A percentile compares a stretch with the other conserved stretches of the same genome.
These are phyloP conservation scores for Aspergillus steynii DNA, from an alignment of 495 filamentous ascomycete genomes.

Conservation along the genomic window DNA sequence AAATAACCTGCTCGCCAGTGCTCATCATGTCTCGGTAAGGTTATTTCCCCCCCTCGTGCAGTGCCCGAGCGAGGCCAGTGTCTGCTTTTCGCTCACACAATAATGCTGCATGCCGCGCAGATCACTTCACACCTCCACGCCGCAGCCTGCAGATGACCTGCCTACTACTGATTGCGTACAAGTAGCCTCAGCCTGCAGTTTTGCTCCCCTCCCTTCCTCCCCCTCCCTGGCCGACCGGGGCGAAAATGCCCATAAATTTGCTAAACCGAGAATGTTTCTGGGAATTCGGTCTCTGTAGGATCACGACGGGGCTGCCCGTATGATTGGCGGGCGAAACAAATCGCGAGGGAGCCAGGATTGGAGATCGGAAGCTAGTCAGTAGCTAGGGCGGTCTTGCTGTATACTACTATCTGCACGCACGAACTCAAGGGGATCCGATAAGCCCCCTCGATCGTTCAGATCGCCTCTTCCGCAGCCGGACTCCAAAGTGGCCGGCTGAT, in stretches of 20 bases:
- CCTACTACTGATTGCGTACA: constrained; percentile 25
- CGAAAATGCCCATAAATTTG: constrained; percentile 8
- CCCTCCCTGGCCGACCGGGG: constrained; percentile 19
- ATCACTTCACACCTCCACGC: constrained; percentile 25
- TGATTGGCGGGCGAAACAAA: background rate
- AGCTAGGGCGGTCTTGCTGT: background rate
- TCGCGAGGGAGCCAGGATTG: background rate
- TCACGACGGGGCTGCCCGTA: background rate
- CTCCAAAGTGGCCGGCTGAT: constrained; percentile 12
- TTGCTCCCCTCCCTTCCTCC: background rate
- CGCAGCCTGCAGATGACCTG: constrained; percentile 34
- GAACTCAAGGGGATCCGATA: constrained; percentile 2
- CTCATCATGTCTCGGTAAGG: constrained; percentile 2
- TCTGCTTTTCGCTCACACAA: background rate
- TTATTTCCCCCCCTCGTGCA: background rate
- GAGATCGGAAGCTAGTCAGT: background rate
- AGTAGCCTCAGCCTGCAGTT: constrained; percentile 19
- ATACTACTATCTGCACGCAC: background rate
- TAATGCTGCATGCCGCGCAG: constrained; percentile 15
- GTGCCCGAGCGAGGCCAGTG: background rate
- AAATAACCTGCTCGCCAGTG: background rate
- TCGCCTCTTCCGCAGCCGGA: background rate
- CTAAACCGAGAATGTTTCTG: constrained; percentile 10
- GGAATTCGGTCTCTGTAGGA: constrained; percentile 17
- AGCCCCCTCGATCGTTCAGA: background rate